A percentile compares a stretch with the other conserved stretches of the same genome.
Evolutionary conservation across 208 protist species (phyloP).

Genomic region (Wallacemonas rigidus): DNA sequence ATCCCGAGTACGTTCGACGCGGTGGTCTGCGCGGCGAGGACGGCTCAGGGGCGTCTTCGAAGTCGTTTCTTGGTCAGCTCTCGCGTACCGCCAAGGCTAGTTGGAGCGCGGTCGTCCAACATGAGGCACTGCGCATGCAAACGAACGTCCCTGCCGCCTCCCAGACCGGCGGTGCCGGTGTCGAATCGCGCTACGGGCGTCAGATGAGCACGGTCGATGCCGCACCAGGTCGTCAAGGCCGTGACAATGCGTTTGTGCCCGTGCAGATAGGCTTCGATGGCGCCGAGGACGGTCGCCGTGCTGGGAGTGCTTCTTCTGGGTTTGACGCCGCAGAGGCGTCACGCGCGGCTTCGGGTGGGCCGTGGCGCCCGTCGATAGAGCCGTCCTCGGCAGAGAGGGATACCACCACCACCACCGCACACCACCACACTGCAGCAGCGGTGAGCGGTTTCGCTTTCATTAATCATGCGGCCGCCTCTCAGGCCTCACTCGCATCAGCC

Average conservation of each 20-base stretch:
- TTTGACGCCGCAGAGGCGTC: neutral
- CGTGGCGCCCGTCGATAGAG: neutral
- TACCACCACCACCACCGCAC: neutral
- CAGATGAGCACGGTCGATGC: neutral
- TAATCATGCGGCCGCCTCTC: neutral
- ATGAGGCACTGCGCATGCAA: constrained; percentile 23
- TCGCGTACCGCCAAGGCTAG: constrained; percentile 26
- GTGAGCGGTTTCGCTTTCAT: neutral
- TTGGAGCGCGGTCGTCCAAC: constrained; percentile 20
- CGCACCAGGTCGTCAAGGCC: neutral
- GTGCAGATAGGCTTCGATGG: neutral
- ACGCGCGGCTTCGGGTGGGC: neutral
- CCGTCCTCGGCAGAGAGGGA: neutral
- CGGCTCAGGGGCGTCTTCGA: neutral
- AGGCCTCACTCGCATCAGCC: no score
- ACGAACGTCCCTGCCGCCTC: neutral
- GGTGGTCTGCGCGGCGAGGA: neutral
- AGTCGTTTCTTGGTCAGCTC: constrained; percentile 30
- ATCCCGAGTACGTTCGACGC: constrained; percentile 23
- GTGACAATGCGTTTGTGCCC: neutral
- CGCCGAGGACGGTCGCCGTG: neutral
- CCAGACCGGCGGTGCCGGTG: neutral
- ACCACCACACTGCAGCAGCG: neutral
- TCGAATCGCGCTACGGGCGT: neutral
- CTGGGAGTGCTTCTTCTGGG: neutral